Base-by-base conservation (phyloP, 2,329 filamentous ascomycete genomes). In the Cladosporium phlei region DNA sequence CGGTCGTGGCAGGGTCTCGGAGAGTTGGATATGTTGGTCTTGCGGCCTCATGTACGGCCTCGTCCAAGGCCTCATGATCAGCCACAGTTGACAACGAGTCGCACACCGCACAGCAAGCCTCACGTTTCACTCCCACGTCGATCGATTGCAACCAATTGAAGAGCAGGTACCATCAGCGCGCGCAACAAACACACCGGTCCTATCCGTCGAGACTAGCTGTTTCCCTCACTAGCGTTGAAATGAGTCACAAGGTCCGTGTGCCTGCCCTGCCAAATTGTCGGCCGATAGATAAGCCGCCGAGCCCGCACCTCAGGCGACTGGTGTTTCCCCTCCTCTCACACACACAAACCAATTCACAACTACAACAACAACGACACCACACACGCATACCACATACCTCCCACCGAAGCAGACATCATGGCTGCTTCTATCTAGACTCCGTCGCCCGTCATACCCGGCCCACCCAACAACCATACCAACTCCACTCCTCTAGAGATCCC, bases 371-470 rank as follows among this genome's bases (percentile, higher is more conserved):
- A n/a, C n/a, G n/a, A n/a, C n/a, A n/a, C n/a, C n/a, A 37, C 24
- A 42, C 38, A 48, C 38, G 21, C 25, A 43, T 19, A 35, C 33
- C 17, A 35, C 32, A 17, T 27, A 27, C 5, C 33, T 38, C 11
- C 24, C 24, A n/a, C 19, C 20, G 38, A 42, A 48, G 38, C 46
- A 48, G 38, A 39, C 38, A 62, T 28, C 49, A 64, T 64, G 61
- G 51, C 60, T 62, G 59, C 60, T 57, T 62, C 55, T 56, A 51
- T 51, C 54, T 63, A 53, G 51, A 43, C 51, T 49, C 20, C 48
- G 51, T 55, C 55, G 57, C 56, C 59, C 60, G 60, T 51, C 61
- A 64, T 62, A 56, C 38, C 47, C 29, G 43, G 50, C 55, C 46
- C 52, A 51, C 48, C 48, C 47, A 34, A 29, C 19, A 45, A 45